Conservation (phyloP, 495 filamentous ascomycete species). For the Glonium stellatum region DNA sequence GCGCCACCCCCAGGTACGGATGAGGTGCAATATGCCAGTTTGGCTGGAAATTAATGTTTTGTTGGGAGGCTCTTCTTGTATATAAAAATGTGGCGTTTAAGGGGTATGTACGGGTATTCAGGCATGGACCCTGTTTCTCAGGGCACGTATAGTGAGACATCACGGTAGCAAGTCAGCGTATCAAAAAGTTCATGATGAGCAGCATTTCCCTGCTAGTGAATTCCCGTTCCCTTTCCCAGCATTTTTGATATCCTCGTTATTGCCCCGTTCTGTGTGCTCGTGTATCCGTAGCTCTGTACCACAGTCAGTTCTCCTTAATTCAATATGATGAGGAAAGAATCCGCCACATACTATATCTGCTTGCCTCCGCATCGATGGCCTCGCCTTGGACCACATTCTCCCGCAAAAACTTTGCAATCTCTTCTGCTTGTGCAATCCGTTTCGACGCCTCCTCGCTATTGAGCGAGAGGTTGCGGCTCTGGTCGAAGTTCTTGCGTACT, state of each 20-base stretch:
- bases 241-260: slow-evolving; percentile 69
- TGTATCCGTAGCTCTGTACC: slow-evolving; percentile 74
- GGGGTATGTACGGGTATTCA: slow-evolving; percentile 34
- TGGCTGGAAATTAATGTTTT: slow-evolving; percentile 63
- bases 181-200: slow-evolving; percentile 20
- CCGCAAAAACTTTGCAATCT: slow-evolving; percentile 70
- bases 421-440: slow-evolving; percentile 68
- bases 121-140: neutral
- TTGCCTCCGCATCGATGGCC: slow-evolving; percentile 39
- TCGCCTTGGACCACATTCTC: slow-evolving; percentile 85
- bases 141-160: neutral
- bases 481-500: slow-evolving; percentile 64
- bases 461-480: slow-evolving; percentile 50
- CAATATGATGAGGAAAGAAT: slow-evolving; percentile 3
- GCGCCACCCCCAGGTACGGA: slow-evolving; percentile 78
- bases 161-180: neutral
- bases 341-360: slow-evolving; percentile 56
- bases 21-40: slow-evolving; percentile 75
- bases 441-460: slow-evolving; percentile 44
- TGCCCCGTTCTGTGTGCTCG: slow-evolving; percentile 79
- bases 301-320: neutral
- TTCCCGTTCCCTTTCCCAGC: slow-evolving; percentile 20
- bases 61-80: slow-evolving; percentile 1
- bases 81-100: slow-evolving; percentile 14
- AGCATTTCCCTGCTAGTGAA: slow-evolving; percentile 31